Base-by-base conservation (phyloP, 2,329 filamentous ascomycete species). In the Didymella arachidicola region DNA sequence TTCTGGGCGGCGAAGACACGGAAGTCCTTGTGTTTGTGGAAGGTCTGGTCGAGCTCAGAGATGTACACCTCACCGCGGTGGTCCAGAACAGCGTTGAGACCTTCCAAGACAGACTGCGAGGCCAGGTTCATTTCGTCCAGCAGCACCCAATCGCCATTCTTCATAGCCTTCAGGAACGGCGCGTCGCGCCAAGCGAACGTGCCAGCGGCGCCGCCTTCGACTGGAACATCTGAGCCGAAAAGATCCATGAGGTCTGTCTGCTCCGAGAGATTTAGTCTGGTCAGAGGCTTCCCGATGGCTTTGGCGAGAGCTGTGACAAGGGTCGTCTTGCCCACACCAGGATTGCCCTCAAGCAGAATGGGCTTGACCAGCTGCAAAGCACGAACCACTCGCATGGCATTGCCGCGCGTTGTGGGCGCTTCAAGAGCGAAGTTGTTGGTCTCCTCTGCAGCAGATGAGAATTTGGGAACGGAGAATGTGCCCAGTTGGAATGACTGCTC, bases 51-150 rank as follows among this genome's bases (percentile, higher is more conserved):
- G 12, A 99, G 84, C 73, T 99, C 96, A 0, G 95, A 92, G 59
- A 99, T 88, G 72, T 97, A 99, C 0, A 97, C 92, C 76, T 97
- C 92, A 58, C 95, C 94, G 77, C 96, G 88, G 75, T 99, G 96
- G 76, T 99, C 95, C 29, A 99, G 84, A 79, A 95, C 98, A 22
- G 95, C 94, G 67, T 99, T 99, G 30, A 99, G 81, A 62, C 95
- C 96, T 79, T 99, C 95, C 1, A 99, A 85, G 2, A 99, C 93
- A 4, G 94, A 96, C 74, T 99, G 95, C 0, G 94, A 98, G 1
- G 96, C 95, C 63, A 99, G 80, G 70, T 99, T 99, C 95, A 99
- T 99, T 80, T 99, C 95, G 72, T 99, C 95, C 0, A 99, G 84
- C 27, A 99, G 82, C 11, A 99, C 95, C 95, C 95, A 99, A 68